A percentile compares a stretch with the other conserved stretches of the same genome.
Conservation (phyloP, 2,329 filamentous ascomycete species). For the Claviceps capensis region DNA sequence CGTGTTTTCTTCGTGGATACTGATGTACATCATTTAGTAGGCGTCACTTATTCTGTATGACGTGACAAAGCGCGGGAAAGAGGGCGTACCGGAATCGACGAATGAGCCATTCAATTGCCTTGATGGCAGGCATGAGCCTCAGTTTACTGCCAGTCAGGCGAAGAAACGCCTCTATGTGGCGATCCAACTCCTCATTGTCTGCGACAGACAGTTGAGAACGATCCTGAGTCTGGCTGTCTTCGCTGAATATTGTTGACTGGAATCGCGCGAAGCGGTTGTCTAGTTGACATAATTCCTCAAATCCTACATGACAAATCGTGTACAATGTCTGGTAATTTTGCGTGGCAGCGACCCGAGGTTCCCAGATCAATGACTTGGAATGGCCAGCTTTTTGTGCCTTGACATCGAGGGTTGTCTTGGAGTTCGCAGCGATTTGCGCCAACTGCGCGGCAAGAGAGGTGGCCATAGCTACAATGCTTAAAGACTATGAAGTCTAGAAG, state of each 20-base stretch:
- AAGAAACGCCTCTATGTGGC: conserved; percentile 68
- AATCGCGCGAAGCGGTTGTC: conserved; percentile 69
- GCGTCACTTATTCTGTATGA: background rate
- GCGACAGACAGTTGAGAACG: conserved; percentile 66
- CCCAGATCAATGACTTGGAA: conserved; percentile 90
- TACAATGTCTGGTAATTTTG: conserved; percentile 88
- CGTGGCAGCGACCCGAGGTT: conserved; percentile 65
- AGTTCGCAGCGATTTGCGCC: conserved; percentile 79
- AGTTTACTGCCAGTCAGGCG: conserved; percentile 63
- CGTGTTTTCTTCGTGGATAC: conserved; percentile 86
- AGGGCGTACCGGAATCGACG: conserved; percentile 64
- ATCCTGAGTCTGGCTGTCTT: conserved; percentile 83
- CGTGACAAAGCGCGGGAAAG: background rate
- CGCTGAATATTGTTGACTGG: conserved; percentile 71
- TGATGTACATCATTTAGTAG: conserved; percentile 20
- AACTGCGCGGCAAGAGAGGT: conserved; percentile 87
- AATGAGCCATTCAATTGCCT: conserved; percentile 89
- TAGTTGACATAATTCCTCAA: conserved; percentile 77
- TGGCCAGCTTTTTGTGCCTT: conserved; percentile 88
- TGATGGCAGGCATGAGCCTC: conserved; percentile 74
- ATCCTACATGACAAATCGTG: conserved; percentile 76
- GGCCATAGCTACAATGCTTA: conserved; percentile 42
- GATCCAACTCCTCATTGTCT: conserved; percentile 73
- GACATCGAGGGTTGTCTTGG: conserved; percentile 79
- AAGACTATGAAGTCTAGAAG: conserved; percentile 6